Conservation (phyloP, 1,284 basidiomycete species). For the Entoloma clypeatum region DNA sequence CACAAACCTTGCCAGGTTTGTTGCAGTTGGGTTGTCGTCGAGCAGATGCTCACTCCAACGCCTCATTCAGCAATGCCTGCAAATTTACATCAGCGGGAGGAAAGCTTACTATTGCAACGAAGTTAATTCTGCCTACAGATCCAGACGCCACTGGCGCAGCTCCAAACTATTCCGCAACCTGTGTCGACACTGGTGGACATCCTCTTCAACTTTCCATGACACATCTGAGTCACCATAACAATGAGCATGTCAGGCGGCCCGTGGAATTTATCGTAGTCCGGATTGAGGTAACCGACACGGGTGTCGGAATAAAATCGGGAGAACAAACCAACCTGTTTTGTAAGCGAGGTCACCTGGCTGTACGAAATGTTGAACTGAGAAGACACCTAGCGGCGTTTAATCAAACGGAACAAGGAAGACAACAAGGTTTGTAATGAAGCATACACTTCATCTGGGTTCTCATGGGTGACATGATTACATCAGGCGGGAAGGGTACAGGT, state of each 20-base stretch:
- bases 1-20: constrained; percentile 71
- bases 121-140: constrained; percentile 39
- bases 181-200: constrained; percentile 6
- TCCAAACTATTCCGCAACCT: background rate
- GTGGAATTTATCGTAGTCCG: constrained; percentile 68
- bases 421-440: constrained; percentile 50
- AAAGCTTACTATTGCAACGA: constrained; percentile 56
- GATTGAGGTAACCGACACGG: constrained; percentile 81
- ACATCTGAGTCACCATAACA: constrained; percentile 50
- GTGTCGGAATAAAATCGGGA: constrained; percentile 64
- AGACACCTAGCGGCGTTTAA: constrained; percentile 57
- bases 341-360: constrained; percentile 33
- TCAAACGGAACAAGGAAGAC: constrained; percentile 76
- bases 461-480: constrained; percentile 1
- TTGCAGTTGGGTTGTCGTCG: constrained; percentile 3
- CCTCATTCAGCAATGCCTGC: constrained; percentile 57
- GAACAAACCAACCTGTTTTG: constrained; percentile 79
- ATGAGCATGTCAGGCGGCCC: constrained; percentile 27
- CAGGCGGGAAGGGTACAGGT: constrained; percentile 82
- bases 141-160: background rate
- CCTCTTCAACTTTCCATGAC: constrained; percentile 43
- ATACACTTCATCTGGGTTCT: background rate
- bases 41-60: background rate
- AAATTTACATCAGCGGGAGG: constrained; percentile 80
- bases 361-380: background rate